Percentiles rank a stretch among this genome's conserved stretches.
phyloP scores from a whole-genome alignment of 192 early-diverging fungal species.

The Coemansia furcata region DNA sequence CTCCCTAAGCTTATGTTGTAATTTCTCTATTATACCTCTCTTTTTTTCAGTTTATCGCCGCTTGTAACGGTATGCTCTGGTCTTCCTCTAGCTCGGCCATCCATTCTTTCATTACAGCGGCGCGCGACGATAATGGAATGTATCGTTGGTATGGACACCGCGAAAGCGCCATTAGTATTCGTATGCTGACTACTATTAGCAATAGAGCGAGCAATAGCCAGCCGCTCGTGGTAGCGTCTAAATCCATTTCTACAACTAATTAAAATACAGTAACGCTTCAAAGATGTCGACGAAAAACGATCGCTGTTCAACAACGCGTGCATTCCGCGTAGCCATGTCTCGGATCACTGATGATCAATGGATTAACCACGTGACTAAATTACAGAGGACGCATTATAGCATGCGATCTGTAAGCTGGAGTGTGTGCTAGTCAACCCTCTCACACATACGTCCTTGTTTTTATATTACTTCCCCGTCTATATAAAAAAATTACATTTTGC shows the following conservation, averaged over 20 bases:
- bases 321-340: background rate
- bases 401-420: background rate
- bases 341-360: background rate
- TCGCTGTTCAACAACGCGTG: background rate
- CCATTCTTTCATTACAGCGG: constrained; percentile 13
- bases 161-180: constrained; percentile 15
- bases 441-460: background rate
- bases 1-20: constrained; percentile 4
- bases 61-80: background rate
- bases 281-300: background rate
- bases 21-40: constrained; percentile 2
- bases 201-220: constrained; percentile 22
- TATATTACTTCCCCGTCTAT: constrained; percentile 1
- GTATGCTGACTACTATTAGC: background rate
- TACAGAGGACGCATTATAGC: background rate
- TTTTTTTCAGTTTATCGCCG: background rate
- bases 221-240: constrained; percentile 16
- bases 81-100: constrained; percentile 8
- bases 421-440: background rate
- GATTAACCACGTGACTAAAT: background rate
- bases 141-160: constrained; percentile 1
- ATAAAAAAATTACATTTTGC: constrained; percentile 3
- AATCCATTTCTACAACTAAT: background rate
- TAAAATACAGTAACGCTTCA: background rate
- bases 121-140: constrained; percentile 13